A percentile compares a stretch with the other conserved stretches of the same genome.
Conservation (phyloP, 2,329 filamentous ascomycete species). For the Mollisiaceae sp. region DNA sequence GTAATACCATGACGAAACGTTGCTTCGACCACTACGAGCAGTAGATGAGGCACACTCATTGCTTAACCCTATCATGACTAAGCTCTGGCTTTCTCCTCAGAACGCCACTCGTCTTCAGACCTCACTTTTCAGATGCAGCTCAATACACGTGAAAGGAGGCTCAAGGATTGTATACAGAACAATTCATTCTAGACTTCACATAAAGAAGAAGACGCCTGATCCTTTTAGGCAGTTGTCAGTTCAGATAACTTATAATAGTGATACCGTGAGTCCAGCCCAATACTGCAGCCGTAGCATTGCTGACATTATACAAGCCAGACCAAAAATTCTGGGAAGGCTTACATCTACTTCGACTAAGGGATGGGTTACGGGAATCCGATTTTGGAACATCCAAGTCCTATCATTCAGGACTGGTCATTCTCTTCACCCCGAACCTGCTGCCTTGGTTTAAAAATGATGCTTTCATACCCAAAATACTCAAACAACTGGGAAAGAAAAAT, state of each 20-base stretch:
- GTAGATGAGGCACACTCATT: not conserved
- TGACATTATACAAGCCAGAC: not conserved
- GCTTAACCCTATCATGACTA: not conserved
- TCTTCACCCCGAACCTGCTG: conserved; percentile 42
- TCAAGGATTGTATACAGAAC: not conserved
- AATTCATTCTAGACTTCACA: not conserved
- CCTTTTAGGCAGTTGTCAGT: not conserved
- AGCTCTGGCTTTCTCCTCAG: not conserved
- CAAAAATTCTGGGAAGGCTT: not conserved
- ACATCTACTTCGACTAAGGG: not conserved
- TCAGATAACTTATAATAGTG: not conserved
- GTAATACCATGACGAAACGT: not conserved
- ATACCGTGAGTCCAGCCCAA: not conserved
- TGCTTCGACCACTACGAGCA: not conserved
- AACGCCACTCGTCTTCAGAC: not conserved
- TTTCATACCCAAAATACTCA: conserved; percentile 39
- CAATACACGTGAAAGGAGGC: not conserved
- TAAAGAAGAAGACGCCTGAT: not conserved
- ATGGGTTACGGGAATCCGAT: not conserved
- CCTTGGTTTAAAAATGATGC: conserved; percentile 39
- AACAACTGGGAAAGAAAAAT: conserved; percentile 10
- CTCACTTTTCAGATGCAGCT: not conserved
- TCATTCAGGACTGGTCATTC: conserved; percentile 38
- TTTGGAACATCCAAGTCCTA: not conserved
- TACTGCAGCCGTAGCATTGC: not conserved